Evolutionary conservation across 176 grass and related monocot genomes (phyloP).

Genomic region (Lolium perenne): DNA sequence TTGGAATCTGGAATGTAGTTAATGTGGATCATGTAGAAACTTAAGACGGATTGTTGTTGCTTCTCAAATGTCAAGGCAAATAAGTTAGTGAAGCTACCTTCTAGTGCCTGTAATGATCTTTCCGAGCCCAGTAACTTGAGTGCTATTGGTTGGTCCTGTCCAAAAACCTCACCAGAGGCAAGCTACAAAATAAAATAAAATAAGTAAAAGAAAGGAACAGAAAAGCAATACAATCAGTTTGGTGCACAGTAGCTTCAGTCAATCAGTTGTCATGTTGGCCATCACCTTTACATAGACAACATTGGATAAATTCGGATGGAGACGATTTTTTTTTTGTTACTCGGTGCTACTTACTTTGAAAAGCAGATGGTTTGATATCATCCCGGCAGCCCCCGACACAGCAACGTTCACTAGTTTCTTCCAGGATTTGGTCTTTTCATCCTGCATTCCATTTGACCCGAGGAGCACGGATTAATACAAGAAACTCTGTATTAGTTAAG

Average conservation of each 20-base stretch:
- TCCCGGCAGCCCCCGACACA: conserved; percentile 90
- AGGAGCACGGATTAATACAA: not conserved
- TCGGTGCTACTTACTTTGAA: conserved; percentile 68
- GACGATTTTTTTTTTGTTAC: too few relatives aligned
- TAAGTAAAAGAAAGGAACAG: not conserved
- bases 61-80: conserved; percentile 17
- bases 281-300: not conserved
- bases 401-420: conserved; percentile 87
- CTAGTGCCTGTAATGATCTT: conserved; percentile 89
- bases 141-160: conserved; percentile 84
- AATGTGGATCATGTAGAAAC: conserved; percentile 1
- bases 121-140: conserved; percentile 89
- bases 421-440: conserved; percentile 84
- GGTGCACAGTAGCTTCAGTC: not conserved
- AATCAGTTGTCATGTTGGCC: not conserved
- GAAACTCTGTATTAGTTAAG: not conserved
- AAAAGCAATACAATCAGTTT: not conserved
- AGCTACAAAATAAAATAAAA: conserved; percentile 55
- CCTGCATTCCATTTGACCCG: conserved; percentile 30
- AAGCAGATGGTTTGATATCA: conserved; percentile 95
- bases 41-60: not conserved
- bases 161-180: conserved; percentile 95
- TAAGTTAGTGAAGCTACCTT: conserved; percentile 56
- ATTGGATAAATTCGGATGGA: not conserved
- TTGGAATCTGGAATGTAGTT: conserved; percentile 6